Evolutionary conservation across 2,329 filamentous ascomycete species (phyloP).

Genomic region (Elsinoe batatas): DNA sequence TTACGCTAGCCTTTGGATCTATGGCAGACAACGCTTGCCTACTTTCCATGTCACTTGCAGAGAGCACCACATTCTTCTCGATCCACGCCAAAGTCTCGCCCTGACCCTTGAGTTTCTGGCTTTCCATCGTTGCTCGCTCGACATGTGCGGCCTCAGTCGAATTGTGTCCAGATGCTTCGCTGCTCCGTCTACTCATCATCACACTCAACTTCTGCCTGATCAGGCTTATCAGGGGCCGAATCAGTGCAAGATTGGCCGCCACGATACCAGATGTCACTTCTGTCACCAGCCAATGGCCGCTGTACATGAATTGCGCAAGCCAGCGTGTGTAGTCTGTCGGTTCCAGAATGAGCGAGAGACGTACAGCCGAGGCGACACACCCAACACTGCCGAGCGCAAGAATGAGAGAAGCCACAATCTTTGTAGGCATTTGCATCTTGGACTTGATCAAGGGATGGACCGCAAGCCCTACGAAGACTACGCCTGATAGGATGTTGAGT

Average conservation of each 20-base stretch:
- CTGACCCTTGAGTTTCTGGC: background rate
- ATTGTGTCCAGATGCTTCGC: background rate
- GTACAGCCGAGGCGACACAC: background rate
- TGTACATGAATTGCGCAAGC: background rate
- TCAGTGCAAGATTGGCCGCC: background rate
- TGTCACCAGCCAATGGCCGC: background rate
- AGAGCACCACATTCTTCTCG: background rate
- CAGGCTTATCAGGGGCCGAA: background rate
- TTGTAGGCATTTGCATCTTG: background rate
- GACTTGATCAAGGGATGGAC: background rate
- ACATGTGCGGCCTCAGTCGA: background rate
- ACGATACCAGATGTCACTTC: background rate
- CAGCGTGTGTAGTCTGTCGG: background rate
- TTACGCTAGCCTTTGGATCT: background rate
- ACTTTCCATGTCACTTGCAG: background rate
- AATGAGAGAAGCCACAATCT: background rate
- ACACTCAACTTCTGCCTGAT: background rate
- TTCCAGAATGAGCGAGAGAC: background rate
- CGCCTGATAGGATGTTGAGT: background rate
- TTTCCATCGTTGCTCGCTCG: background rate
- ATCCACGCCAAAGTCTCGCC: background rate
- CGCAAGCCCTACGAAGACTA: background rate
- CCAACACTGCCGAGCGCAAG: background rate
- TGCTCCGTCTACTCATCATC: background rate
- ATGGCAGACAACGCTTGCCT: background rate